Evolutionary conservation across 768 basidiomycete genomes (phyloP).

Genomic region (Hortiboletus flavorubellus): DNA sequence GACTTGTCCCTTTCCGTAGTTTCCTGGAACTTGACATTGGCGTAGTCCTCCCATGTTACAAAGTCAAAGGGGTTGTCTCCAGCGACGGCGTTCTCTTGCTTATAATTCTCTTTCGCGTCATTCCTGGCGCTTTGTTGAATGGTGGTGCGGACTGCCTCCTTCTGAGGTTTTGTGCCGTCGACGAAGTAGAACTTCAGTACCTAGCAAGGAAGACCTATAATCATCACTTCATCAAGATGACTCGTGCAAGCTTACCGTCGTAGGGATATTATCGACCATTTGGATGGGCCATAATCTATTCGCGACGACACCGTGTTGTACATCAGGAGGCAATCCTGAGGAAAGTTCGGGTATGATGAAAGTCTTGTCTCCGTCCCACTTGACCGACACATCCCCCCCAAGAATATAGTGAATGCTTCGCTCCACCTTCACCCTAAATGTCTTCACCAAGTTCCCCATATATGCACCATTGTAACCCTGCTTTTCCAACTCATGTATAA

Average conservation of each 20-base stretch:
- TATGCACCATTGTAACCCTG: slow-evolving; percentile 3
- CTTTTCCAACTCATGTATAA: background rate
- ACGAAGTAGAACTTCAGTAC: too few relatives aligned
- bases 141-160: background rate
- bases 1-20: too few relatives aligned
- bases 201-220: too few relatives aligned
- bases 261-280: background rate
- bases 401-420: background rate
- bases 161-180: too few relatives aligned
- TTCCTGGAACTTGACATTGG: too few relatives aligned
- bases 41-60: too few relatives aligned
- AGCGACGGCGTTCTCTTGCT: too few relatives aligned
- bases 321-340: background rate
- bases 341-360: background rate
- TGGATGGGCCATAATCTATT: background rate
- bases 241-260: background rate
- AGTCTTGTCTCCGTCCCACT: slow-evolving; percentile 10
- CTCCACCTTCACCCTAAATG: background rate
- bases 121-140: too few relatives aligned
- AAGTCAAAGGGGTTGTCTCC: too few relatives aligned
- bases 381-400: background rate
- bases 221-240: background rate
- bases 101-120: too few relatives aligned
- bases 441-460: background rate
- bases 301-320: background rate